phyloP scores from a whole-genome alignment of 305 asterid species.

The Fraxinus nigra region DNA sequence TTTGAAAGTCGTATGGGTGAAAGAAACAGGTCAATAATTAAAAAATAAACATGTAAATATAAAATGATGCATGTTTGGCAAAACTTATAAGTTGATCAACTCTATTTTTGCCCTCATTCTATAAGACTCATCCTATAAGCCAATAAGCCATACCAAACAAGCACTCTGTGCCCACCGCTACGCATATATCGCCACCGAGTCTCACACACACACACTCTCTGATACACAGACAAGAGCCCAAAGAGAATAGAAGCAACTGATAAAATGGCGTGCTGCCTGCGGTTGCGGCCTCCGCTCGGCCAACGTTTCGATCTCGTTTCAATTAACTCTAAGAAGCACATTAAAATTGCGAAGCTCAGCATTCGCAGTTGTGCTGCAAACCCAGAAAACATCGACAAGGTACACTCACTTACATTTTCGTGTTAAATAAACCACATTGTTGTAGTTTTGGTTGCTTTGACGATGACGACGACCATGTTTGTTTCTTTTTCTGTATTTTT shows the following conservation, averaged over 20 bases:
- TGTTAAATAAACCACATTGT: neutral
- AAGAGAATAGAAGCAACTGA: neutral
- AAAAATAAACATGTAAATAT: no score
- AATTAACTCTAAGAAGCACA: neutral
- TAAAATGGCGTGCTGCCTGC: conserved; percentile 19
- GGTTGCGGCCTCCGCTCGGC: neutral
- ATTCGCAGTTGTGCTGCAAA: conserved; percentile 10
- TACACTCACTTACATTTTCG: neutral
- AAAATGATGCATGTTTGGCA: no score
- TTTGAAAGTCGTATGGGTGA: no score
- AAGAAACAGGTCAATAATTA: no score
- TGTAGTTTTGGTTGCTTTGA: neutral
- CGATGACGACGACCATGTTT: neutral
- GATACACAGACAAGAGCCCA: neutral
- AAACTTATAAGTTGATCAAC: no score
- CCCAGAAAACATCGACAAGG: conserved; percentile 16
- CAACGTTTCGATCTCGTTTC: conserved; percentile 1
- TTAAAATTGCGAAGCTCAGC: neutral
- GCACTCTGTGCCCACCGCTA: neutral
- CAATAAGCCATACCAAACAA: no score
- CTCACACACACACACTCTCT: neutral
- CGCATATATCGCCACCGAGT: neutral
- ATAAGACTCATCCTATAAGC: no score
- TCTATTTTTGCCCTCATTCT: no score
- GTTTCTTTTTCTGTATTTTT: neutral